phyloP scores from a whole-genome alignment of 768 basidiomycete genomes.

The Mycena rosella region DNA sequence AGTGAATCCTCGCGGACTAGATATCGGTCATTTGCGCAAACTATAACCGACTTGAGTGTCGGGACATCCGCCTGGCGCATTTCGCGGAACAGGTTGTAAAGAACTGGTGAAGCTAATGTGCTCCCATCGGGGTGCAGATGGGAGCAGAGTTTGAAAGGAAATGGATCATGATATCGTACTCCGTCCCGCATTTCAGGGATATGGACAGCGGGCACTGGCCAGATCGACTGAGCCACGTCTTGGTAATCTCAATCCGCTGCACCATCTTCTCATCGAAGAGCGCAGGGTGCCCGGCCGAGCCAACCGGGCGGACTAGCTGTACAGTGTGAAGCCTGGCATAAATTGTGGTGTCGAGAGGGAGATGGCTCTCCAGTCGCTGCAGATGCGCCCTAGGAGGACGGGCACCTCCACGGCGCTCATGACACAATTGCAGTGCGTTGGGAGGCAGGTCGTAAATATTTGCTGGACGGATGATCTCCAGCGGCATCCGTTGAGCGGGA shows the following conservation, averaged over 20 bases:
- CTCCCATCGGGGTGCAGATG: conserved; percentile 18
- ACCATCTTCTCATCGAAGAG: conserved; percentile 1
- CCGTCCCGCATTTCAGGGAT: not conserved
- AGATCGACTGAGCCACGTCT: conserved; percentile 5
- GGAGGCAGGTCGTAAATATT: conserved; percentile 1
- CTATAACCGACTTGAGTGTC: not conserved
- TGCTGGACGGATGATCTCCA: conserved; percentile 3
- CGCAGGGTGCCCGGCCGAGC: not conserved
- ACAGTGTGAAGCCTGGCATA: conserved; percentile 36
- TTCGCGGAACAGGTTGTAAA: not conserved
- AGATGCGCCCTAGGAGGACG: conserved; percentile 6
- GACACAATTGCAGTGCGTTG: conserved; percentile 12
- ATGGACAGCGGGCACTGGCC: conserved; percentile 13
- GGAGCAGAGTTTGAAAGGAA: not conserved
- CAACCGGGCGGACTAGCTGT: not conserved
- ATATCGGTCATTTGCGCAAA: not conserved
- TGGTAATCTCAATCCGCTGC: not conserved
- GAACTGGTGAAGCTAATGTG: not conserved
- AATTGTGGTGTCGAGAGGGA: conserved; percentile 38
- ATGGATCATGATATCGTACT: not conserved
- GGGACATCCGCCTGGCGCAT: conserved; percentile 11
- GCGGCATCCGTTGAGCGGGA: not conserved
- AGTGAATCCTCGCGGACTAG: not conserved
- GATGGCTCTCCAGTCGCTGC: not conserved
- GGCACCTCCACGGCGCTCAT: conserved; percentile 11